Conservation (phyloP, 176 grass and related monocot species). For the Poa pratensis region DNA sequence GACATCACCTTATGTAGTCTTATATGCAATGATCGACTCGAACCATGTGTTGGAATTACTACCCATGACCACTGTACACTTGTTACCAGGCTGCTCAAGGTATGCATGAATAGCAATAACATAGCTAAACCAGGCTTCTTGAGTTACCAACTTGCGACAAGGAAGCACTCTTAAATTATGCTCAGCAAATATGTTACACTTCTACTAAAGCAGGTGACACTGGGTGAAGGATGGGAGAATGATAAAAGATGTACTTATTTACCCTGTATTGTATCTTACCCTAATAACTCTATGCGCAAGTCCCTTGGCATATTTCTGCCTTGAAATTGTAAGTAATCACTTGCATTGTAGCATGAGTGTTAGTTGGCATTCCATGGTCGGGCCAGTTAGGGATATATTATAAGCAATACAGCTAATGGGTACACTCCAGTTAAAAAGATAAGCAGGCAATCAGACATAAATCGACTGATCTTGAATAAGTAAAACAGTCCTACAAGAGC, state of each 20-base stretch:
- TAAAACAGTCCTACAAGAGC: neutral
- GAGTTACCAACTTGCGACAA: neutral
- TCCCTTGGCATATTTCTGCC: neutral
- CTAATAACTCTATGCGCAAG: neutral
- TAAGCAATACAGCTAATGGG: constrained; percentile 55
- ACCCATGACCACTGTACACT: neutral
- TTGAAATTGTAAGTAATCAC: constrained; percentile 3
- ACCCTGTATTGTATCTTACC: neutral
- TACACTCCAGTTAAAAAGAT: neutral
- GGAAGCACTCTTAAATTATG: neutral
- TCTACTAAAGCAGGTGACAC: neutral
- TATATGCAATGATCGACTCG: neutral
- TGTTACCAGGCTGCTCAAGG: neutral
- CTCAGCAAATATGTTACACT: neutral
- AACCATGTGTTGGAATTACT: neutral
- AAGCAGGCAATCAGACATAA: neutral
- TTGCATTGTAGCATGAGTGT: constrained; percentile 46
- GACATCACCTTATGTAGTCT: neutral
- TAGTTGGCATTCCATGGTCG: constrained; percentile 70
- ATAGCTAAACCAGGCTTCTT: neutral
- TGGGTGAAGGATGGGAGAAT: neutral
- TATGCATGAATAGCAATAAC: neutral
- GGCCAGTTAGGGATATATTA: constrained; percentile 79
- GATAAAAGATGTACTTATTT: neutral
- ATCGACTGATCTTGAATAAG: neutral